A percentile compares a stretch with the other conserved stretches of the same genome.
Conservation (phyloP, 1,139 yeast genomes). For the Eremothecium gossypii region DNA sequence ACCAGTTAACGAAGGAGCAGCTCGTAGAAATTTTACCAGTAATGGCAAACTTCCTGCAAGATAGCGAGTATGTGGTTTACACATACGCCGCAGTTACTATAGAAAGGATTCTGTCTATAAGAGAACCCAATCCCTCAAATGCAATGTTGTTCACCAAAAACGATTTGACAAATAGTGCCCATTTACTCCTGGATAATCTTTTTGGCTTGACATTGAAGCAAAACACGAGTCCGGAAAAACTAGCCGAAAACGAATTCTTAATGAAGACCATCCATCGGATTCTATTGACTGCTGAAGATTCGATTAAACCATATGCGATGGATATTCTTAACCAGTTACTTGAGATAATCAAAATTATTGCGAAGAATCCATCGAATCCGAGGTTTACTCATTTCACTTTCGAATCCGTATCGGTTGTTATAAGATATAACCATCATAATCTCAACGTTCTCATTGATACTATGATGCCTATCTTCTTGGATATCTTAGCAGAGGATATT, state of each 20-base stretch:
- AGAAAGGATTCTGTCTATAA: constrained; percentile 76
- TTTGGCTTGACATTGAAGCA: constrained; percentile 57
- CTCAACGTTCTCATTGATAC: constrained; percentile 43
- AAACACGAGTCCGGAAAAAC: constrained; percentile 67
- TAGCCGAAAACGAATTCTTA: constrained; percentile 90
- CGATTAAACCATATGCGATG: constrained; percentile 36
- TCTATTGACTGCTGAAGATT: constrained; percentile 63
- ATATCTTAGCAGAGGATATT: constrained; percentile 69
- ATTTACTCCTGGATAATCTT: constrained; percentile 50
- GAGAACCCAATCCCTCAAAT: constrained; percentile 42
- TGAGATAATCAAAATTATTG: constrained; percentile 57
- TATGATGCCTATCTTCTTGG: constrained; percentile 59
- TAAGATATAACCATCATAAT: constrained; percentile 41
- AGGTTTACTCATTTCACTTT: constrained; percentile 83
- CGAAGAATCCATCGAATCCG: constrained; percentile 92
- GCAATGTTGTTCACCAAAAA: constrained; percentile 55
- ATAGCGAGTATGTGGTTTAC: constrained; percentile 68
- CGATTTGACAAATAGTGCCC: constrained; percentile 54
- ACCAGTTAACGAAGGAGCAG: constrained; percentile 84
- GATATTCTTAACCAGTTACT: constrained; percentile 55
- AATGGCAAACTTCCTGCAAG: constrained; percentile 55
- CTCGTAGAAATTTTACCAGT: constrained; percentile 73
- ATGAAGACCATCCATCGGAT: constrained; percentile 86
- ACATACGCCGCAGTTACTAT: constrained; percentile 91
- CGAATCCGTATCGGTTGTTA: constrained; percentile 73